phyloP scores from a whole-genome alignment of 2,329 filamentous ascomycete genomes.

The Bipolaris gigantea region DNA sequence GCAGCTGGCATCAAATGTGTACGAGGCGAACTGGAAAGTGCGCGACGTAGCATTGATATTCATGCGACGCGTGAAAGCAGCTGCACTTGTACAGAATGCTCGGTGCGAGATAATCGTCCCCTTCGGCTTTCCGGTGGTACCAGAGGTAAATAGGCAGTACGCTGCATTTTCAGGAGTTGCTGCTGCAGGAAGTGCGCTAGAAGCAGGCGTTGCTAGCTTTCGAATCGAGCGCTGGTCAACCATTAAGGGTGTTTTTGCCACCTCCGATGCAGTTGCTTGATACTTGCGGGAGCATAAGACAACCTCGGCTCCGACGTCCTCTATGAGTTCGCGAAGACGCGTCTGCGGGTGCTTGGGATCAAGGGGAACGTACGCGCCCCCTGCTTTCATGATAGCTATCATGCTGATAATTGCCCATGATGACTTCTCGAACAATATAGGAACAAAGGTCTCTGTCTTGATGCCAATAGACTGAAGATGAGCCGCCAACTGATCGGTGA shows the following conservation, averaged over 20 bases:
- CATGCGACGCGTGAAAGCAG: constrained; percentile 31
- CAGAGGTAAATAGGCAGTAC: constrained; percentile 62
- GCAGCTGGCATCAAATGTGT: constrained; percentile 60
- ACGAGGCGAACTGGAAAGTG: constrained; percentile 55
- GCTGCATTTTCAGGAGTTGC: constrained; percentile 53
- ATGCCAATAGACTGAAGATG: constrained; percentile 33
- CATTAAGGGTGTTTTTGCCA: constrained; percentile 26
- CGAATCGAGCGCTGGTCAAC: constrained; percentile 48
- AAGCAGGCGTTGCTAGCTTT: constrained; percentile 32
- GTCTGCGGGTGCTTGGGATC: constrained; percentile 43
- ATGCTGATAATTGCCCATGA: constrained; percentile 38
- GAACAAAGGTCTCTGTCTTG: constrained; percentile 36
- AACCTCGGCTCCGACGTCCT: constrained; percentile 34
- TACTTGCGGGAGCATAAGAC: constrained; percentile 33
- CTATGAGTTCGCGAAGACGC: constrained; percentile 43
- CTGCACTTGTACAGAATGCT: constrained; percentile 56
- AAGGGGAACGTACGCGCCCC: constrained; percentile 43
- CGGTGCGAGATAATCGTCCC: constrained; percentile 66
- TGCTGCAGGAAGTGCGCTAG: constrained; percentile 45
- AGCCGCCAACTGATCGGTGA: constrained; percentile 31
- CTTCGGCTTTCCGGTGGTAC: constrained; percentile 52
- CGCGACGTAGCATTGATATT: constrained; percentile 58
- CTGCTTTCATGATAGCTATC: constrained; percentile 45
- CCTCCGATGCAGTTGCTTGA: constrained; percentile 24
- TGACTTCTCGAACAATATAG: constrained; percentile 44